These are phyloP conservation scores for Vigna mungo DNA, from an alignment of 306 rosid species.

Conservation along the genomic window DNA sequence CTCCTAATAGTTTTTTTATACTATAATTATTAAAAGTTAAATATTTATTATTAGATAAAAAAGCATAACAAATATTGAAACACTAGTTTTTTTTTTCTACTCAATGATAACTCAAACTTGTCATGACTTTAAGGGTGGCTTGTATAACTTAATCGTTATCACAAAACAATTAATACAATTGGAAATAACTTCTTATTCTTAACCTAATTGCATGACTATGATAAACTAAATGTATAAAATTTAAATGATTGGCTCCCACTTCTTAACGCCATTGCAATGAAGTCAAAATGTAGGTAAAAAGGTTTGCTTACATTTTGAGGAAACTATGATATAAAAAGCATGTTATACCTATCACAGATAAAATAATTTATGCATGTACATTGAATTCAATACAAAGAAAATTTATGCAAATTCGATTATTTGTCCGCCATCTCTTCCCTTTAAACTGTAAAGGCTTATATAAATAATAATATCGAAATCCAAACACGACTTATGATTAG, in stretches of 20 bases:
- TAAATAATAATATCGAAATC: background rate
- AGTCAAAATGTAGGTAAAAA: constrained; percentile 51
- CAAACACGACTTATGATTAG: background rate
- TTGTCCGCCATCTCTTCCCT: background rate
- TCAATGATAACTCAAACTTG: too few species aligned
- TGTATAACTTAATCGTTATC: too few species aligned
- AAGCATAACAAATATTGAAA: too few species aligned
- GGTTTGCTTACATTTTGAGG: constrained; percentile 48
- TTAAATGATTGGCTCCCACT: background rate
- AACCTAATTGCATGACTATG: too few species aligned
- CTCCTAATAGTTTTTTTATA: too few species aligned
- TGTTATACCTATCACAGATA: constrained; percentile 40
- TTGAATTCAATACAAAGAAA: constrained; percentile 23
- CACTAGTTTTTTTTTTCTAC: too few species aligned
- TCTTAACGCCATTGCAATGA: constrained; percentile 15
- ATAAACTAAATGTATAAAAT: background rate
- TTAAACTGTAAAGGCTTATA: background rate
- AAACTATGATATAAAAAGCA: constrained; percentile 37
- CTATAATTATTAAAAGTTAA: too few species aligned
- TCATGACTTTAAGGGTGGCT: too few species aligned
- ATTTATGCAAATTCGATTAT: background rate
- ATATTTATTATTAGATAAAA: too few species aligned
- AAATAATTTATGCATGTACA: background rate
- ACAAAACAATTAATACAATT: too few species aligned
- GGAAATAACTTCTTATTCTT: too few species aligned